A percentile compares a stretch with the other conserved stretches of the same genome.
Evolutionary conservation across 805 yeast species (phyloP).

Genomic region (Candida caryicola): DNA sequence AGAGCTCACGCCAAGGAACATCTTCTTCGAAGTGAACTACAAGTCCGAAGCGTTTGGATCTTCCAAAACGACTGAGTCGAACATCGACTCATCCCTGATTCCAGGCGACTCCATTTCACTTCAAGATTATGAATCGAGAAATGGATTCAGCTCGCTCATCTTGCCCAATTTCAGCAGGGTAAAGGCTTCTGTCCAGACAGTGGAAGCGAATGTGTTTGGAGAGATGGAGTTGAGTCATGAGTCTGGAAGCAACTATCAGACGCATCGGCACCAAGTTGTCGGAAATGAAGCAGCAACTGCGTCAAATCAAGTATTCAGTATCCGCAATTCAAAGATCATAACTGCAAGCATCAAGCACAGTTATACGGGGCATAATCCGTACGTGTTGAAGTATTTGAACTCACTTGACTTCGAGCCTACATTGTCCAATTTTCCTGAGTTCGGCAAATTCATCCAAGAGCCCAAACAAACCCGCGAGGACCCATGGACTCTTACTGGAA

Average conservation of each 20-base stretch:
- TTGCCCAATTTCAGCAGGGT: slow-evolving; percentile 30
- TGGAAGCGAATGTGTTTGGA: slow-evolving; percentile 42
- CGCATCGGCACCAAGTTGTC: slow-evolving; percentile 6
- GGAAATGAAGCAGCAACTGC: slow-evolving; percentile 1
- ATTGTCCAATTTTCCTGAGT: slow-evolving; percentile 61
- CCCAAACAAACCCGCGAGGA: not conserved
- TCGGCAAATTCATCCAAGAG: slow-evolving; percentile 43
- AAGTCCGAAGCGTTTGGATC: slow-evolving; percentile 31
- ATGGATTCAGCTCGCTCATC: slow-evolving; percentile 24
- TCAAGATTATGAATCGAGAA: slow-evolving; percentile 10
- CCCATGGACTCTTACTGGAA: slow-evolving; percentile 42
- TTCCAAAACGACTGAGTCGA: slow-evolving; percentile 20
- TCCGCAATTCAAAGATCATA: slow-evolving; percentile 28
- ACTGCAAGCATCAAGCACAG: slow-evolving; percentile 47
- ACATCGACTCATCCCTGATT: slow-evolving; percentile 11
- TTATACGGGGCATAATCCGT: slow-evolving; percentile 67
- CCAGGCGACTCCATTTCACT: slow-evolving; percentile 12
- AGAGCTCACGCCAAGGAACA: slow-evolving; percentile 30
- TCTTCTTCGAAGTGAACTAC: slow-evolving; percentile 37
- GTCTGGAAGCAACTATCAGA: slow-evolving; percentile 14
- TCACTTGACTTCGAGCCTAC: slow-evolving; percentile 55
- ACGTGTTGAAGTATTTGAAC: slow-evolving; percentile 54
- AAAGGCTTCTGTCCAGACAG: slow-evolving; percentile 38
- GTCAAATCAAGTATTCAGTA: slow-evolving; percentile 23
- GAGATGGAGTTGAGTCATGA: slow-evolving; percentile 40